Conservation (phyloP, 129 eudicot species). For the Flaveria robusta region DNA sequence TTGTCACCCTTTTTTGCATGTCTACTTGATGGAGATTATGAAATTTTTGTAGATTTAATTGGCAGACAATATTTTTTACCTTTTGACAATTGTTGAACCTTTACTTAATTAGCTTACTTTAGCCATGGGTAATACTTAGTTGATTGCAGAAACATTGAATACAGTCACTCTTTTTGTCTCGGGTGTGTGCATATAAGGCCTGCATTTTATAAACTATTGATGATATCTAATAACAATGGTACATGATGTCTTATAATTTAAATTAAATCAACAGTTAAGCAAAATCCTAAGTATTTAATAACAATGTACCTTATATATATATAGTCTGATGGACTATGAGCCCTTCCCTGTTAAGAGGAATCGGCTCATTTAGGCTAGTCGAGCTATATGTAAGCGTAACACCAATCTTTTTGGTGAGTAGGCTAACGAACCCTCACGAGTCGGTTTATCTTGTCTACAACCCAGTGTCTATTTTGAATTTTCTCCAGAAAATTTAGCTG, state of each 20-base stretch:
- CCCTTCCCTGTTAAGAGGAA: neutral
- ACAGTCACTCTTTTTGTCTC: slow-evolving; percentile 13
- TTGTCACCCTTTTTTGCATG: slow-evolving; percentile 3
- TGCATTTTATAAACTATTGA: too few relatives aligned
- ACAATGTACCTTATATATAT: too few relatives aligned
- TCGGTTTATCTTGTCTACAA: neutral
- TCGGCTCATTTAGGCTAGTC: neutral
- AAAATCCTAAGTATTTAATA: too few relatives aligned
- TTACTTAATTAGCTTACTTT: slow-evolving; percentile 16
- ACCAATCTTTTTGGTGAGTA: neutral
- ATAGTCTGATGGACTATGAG: too few relatives aligned
- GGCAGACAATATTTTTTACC: neutral
- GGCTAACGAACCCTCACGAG: neutral
- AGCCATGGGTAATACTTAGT: neutral
- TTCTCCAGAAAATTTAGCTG: too few relatives aligned
- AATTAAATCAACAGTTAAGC: too few relatives aligned
- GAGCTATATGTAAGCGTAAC: too few relatives aligned
- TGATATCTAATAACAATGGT: too few relatives aligned
- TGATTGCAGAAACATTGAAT: slow-evolving; percentile 7
- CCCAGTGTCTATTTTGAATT: neutral
- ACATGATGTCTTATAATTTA: too few relatives aligned
- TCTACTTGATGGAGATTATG: slow-evolving; percentile 12
- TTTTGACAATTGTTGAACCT: slow-evolving; percentile 10
- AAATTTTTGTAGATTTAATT: neutral
- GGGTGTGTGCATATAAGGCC: neutral